Percentiles rank a stretch among this genome's conserved stretches.
Evolutionary conservation across 2,329 filamentous ascomycete species (phyloP).

Genomic region (Macrophomina phaseolina): DNA sequence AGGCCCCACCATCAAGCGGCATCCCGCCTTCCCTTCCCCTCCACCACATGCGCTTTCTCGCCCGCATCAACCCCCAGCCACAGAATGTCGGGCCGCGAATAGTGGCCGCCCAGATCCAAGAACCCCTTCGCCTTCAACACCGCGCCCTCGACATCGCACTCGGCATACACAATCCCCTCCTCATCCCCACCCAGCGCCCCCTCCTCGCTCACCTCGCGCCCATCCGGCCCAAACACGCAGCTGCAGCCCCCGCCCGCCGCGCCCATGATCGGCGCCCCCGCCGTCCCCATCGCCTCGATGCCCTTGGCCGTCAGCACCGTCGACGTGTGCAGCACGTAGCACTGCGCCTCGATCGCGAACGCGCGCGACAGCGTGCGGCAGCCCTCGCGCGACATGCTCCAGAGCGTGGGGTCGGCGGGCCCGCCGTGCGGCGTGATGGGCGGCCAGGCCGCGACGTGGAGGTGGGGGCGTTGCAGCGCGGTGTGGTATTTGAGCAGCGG

Average conservation of each 20-base stretch:
- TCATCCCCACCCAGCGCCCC: conserved; percentile 39
- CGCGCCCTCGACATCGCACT: conserved; percentile 54
- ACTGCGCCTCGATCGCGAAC: conserved; percentile 62
- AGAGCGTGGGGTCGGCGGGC: conserved; percentile 1
- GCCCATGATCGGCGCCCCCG: conserved; percentile 49
- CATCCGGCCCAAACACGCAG: conserved; percentile 60
- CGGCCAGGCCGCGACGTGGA: conserved; percentile 52
- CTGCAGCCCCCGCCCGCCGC: conserved; percentile 54
- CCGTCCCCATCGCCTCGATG: conserved; percentile 51
- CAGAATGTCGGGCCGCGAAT: conserved; percentile 13
- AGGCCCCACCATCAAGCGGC: neutral
- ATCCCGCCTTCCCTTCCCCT: neutral
- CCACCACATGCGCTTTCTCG: conserved; percentile 1
- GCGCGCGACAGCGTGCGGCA: conserved; percentile 56
- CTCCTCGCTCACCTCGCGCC: conserved; percentile 51
- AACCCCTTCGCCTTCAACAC: conserved; percentile 51
- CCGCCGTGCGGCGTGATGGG: conserved; percentile 30
- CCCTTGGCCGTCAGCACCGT: conserved; percentile 54
- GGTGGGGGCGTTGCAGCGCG: conserved; percentile 43
- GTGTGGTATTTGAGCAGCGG: conserved; percentile 53
- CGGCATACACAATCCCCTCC: conserved; percentile 59
- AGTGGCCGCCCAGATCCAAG: conserved; percentile 45
- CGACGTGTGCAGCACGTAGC: conserved; percentile 62
- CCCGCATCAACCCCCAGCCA: conserved; percentile 19
- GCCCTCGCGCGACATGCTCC: conserved; percentile 19